Evolutionary conservation across 192 early-diverging fungal species (phyloP).

Genomic region (Coemansia interrupta): DNA sequence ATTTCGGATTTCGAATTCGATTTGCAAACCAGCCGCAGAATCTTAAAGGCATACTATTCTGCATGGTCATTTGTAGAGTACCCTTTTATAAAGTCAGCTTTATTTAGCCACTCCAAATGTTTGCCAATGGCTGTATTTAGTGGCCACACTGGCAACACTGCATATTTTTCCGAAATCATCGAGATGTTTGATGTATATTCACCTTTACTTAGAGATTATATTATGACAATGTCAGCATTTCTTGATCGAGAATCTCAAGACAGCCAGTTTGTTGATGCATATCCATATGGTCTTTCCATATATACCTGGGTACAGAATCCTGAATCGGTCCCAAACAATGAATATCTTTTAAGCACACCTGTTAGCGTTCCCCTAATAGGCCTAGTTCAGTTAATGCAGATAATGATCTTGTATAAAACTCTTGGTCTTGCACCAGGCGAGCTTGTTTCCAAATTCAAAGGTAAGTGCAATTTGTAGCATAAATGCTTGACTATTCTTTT

Average conservation of each 20-base stretch:
- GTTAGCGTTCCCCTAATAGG: neutral
- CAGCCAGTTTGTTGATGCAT: neutral
- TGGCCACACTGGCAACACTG: neutral
- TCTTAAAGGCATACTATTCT: conserved; percentile 2
- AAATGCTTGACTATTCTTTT: conserved; percentile 1
- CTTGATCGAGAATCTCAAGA: neutral
- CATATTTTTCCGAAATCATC: neutral
- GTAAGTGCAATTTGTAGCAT: neutral
- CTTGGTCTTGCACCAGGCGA: neutral
- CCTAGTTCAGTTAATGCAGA: neutral
- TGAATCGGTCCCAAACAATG: neutral
- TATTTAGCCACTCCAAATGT: neutral
- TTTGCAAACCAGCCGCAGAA: neutral
- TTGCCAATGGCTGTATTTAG: neutral
- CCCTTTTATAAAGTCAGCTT: neutral
- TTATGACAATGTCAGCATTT: neutral
- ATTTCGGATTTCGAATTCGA: neutral
- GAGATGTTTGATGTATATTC: neutral
- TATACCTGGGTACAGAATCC: neutral
- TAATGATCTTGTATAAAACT: conserved; percentile 1
- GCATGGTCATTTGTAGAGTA: neutral
- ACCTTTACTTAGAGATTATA: neutral
- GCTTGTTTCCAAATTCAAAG: neutral
- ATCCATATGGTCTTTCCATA: neutral
- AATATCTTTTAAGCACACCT: neutral